phyloP scores from a whole-genome alignment of 2,329 filamentous ascomycete genomes.

The Alternaria hordeiaustralica region DNA sequence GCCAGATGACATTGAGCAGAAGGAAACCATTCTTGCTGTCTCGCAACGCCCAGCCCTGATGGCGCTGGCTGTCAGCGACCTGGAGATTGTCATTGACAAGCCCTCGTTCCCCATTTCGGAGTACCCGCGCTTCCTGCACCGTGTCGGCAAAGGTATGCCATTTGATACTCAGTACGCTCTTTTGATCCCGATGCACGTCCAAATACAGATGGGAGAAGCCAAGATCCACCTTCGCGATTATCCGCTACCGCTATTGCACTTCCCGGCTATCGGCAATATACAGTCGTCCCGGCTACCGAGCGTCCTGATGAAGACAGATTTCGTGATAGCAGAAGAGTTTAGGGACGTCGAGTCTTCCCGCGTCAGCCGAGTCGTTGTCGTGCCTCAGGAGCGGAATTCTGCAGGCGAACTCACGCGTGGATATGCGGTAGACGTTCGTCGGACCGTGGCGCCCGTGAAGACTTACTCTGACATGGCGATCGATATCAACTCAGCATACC shows the following conservation, averaged over 20 bases:
- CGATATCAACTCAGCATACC: slow-evolving; percentile 90
- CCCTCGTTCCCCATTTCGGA: slow-evolving; percentile 86
- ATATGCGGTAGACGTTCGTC: slow-evolving; percentile 84
- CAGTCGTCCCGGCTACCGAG: slow-evolving; percentile 83
- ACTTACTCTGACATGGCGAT: slow-evolving; percentile 92
- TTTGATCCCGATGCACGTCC: slow-evolving; percentile 86
- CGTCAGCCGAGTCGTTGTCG: slow-evolving; percentile 80
- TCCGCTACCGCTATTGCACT: slow-evolving; percentile 87
- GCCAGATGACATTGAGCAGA: slow-evolving; percentile 80
- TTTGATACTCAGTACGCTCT: slow-evolving; percentile 88
- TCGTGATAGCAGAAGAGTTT: slow-evolving; percentile 95
- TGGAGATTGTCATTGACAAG: slow-evolving; percentile 87
- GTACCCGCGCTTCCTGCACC: slow-evolving; percentile 82
- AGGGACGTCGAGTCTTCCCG: slow-evolving; percentile 80
- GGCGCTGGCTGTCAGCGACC: slow-evolving; percentile 79
- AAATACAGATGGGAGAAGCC: slow-evolving; percentile 88
- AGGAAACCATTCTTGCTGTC: slow-evolving; percentile 84
- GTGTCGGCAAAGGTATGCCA: slow-evolving; percentile 96
- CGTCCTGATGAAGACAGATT: slow-evolving; percentile 84
- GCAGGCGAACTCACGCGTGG: slow-evolving; percentile 67
- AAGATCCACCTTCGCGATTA: slow-evolving; percentile 90
- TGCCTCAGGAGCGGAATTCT: slow-evolving; percentile 69
- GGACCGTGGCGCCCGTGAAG: slow-evolving; percentile 94
- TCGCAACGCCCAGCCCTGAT: slow-evolving; percentile 85
- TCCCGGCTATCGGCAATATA: slow-evolving; percentile 79